phyloP scores from a whole-genome alignment of 805 yeast species.

The Metschnikowia aberdeeniae region DNA sequence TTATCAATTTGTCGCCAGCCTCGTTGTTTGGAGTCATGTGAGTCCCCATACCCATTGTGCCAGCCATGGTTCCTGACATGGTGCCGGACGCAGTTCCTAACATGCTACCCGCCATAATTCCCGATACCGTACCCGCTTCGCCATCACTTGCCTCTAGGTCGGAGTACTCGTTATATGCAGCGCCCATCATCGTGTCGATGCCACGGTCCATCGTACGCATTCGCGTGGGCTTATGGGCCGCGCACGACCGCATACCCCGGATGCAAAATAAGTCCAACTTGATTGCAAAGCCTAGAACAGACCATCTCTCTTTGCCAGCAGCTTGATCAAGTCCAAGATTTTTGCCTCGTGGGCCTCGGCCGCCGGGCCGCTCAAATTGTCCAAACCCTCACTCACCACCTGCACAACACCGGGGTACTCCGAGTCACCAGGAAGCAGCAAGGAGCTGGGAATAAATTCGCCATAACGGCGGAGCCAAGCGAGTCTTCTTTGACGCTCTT shows the following conservation, averaged over 20 bases:
- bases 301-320: background rate
- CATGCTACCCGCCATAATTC: background rate
- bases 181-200: background rate
- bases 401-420: conserved; percentile 37
- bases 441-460: conserved; percentile 37
- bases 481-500: conserved; percentile 32
- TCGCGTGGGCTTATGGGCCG: background rate
- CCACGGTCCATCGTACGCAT: conserved; percentile 2
- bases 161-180: conserved; percentile 10
- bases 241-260: conserved; percentile 1
- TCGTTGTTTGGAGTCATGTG: background rate
- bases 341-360: conserved; percentile 10
- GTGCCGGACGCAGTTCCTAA: background rate
- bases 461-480: conserved; percentile 38
- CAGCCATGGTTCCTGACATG: background rate
- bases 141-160: conserved; percentile 14
- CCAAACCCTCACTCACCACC: conserved; percentile 41
- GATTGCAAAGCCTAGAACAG: background rate
- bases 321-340: conserved; percentile 10
- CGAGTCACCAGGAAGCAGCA: conserved; percentile 35
- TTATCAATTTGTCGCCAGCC: conserved; percentile 5
- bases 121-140: background rate
- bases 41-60: background rate
- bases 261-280: no score
- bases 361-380: conserved; percentile 15